phyloP scores from a whole-genome alignment of 1,284 basidiomycete genomes.

The Leccinum fuscescens region DNA sequence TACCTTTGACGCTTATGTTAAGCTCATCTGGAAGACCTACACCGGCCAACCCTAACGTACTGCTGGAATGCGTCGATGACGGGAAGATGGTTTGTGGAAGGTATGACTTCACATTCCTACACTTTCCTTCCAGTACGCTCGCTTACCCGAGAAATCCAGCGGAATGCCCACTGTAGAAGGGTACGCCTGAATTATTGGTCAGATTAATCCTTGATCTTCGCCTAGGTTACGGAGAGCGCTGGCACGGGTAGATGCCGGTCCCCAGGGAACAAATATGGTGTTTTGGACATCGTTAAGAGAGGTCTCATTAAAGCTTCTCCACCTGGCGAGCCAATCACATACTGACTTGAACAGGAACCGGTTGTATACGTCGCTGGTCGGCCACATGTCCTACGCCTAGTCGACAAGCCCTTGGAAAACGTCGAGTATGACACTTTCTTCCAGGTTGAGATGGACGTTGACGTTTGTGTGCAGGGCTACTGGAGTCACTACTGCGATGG shows the following conservation, averaged over 20 bases:
- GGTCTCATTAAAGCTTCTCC: slow-evolving; percentile 38
- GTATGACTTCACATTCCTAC: slow-evolving; percentile 37
- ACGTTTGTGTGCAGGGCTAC: slow-evolving; percentile 65
- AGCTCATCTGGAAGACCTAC: slow-evolving; percentile 36
- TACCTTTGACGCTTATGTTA: slow-evolving; percentile 62
- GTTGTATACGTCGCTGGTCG: slow-evolving; percentile 89
- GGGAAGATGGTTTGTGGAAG: slow-evolving; percentile 83
- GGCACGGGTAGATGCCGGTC: slow-evolving; percentile 75
- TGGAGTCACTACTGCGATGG: slow-evolving; percentile 88
- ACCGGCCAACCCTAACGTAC: slow-evolving; percentile 33
- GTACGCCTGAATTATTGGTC: slow-evolving; percentile 38
- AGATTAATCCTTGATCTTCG: background rate
- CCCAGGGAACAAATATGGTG: slow-evolving; percentile 68
- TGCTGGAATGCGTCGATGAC: slow-evolving; percentile 38
- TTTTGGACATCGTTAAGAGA: slow-evolving; percentile 93
- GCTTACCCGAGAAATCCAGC: slow-evolving; percentile 37
- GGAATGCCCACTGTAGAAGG: slow-evolving; percentile 90
- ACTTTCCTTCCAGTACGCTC: background rate
- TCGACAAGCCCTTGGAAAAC: slow-evolving; percentile 88
- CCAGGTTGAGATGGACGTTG: background rate
- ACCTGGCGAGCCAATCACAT: background rate
- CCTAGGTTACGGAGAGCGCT: slow-evolving; percentile 81
- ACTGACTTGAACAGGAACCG: slow-evolving; percentile 65
- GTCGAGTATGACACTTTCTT: slow-evolving; percentile 68
- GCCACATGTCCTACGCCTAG: slow-evolving; percentile 91